Evolutionary conservation across 768 basidiomycete genomes (phyloP).

Genomic region (Pluteus cervinus): DNA sequence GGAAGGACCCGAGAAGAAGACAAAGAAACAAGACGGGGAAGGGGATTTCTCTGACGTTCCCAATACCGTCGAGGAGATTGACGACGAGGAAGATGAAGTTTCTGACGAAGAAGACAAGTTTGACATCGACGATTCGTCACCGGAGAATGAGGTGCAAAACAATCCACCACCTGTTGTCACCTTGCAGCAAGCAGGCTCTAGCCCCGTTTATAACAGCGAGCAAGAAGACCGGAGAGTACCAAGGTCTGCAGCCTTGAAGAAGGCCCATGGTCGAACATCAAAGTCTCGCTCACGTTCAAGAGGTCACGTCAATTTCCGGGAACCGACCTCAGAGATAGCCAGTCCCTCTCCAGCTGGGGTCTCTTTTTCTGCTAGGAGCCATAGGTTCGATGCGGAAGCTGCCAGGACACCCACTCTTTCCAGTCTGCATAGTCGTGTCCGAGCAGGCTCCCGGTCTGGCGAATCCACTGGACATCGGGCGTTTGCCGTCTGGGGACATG

Average conservation of each 20-base stretch:
- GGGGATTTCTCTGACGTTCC: slow-evolving; percentile 12
- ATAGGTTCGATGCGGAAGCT: slow-evolving; percentile 49
- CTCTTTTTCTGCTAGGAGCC: too few relatives aligned
- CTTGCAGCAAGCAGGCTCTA: slow-evolving; percentile 7
- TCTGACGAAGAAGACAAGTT: slow-evolving; percentile 67
- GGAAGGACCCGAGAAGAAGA: slow-evolving; percentile 57
- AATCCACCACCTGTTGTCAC: slow-evolving; percentile 9
- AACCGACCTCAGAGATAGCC: too few relatives aligned
- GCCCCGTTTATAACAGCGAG: slow-evolving; percentile 11
- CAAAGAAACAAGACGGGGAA: slow-evolving; percentile 17
- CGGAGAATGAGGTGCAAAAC: slow-evolving; percentile 34
- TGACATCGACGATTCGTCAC: slow-evolving; percentile 90
- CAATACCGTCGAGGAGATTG: slow-evolving; percentile 23
- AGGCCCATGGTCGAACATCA: slow-evolving; percentile 25
- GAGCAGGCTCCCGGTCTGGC: too few relatives aligned
- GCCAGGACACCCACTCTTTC: slow-evolving; percentile 58
- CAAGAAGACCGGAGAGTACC: too few relatives aligned
- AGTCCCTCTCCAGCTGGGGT: too few relatives aligned
- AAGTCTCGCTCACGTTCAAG: slow-evolving; percentile 41
- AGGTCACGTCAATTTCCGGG: too few relatives aligned
- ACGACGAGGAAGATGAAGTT: slow-evolving; percentile 44
- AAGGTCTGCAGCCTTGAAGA: slow-evolving; percentile 21
- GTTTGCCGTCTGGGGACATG: slow-evolving; percentile 85
- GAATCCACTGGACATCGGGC: slow-evolving; percentile 45
- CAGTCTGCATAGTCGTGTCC: slow-evolving; percentile 24